Conservation (phyloP, 495 filamentous ascomycete species). For the Pseudoneurospora amorphoporcata region DNA sequence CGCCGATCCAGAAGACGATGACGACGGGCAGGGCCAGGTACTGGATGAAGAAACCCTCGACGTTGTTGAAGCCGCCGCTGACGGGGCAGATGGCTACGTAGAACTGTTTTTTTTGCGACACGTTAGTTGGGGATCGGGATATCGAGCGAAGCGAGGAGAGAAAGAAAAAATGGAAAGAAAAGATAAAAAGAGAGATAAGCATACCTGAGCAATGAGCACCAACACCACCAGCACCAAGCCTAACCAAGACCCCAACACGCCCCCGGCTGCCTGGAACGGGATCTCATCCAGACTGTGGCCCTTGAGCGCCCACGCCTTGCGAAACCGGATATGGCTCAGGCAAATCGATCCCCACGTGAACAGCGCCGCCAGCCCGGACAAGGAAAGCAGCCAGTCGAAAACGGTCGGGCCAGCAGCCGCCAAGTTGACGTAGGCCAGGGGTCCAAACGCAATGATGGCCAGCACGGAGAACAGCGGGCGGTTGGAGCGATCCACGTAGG, state of each 20-base stretch:
- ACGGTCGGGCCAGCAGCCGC: conserved; percentile 34
- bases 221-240: conserved; percentile 51
- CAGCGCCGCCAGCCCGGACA: conserved; percentile 59
- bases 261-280: conserved; percentile 54
- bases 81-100: conserved; percentile 42
- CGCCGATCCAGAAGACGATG: conserved; percentile 58
- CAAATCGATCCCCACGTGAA: conserved; percentile 71
- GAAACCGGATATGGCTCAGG: conserved; percentile 57
- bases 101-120: conserved; percentile 23
- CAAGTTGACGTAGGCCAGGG: conserved; percentile 46
- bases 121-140: conserved; percentile 8
- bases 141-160: neutral
- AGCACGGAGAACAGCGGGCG: conserved; percentile 44
- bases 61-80: conserved; percentile 36
- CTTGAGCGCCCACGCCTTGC: conserved; percentile 51
- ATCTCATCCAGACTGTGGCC: conserved; percentile 59
- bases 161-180: neutral
- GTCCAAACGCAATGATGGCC: conserved; percentile 36
- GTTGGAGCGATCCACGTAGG: conserved; percentile 48
- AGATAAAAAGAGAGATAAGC: neutral
- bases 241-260: conserved; percentile 56
- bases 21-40: conserved; percentile 83
- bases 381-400: conserved; percentile 58
- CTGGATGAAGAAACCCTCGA: conserved; percentile 56
- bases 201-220: conserved; percentile 52